phyloP scores from a whole-genome alignment of 768 basidiomycete genomes.

The Xerocomus brunneocitrinus region DNA sequence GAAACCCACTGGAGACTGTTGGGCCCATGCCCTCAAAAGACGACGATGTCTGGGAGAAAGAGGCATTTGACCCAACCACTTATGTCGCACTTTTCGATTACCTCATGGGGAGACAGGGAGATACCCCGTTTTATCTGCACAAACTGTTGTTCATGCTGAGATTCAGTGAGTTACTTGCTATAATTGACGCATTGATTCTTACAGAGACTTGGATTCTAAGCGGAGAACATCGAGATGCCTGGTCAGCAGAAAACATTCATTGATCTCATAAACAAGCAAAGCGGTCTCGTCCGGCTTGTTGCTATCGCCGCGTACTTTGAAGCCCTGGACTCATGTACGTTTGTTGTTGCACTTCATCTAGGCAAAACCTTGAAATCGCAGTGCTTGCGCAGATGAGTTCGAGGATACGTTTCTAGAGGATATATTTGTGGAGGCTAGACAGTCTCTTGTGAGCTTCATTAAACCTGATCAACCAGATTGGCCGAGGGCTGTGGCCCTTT shows the following conservation, averaged over 20 bases:
- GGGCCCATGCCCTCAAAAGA: slow-evolving; percentile 7
- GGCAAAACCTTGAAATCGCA: neutral
- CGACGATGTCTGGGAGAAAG: slow-evolving; percentile 12
- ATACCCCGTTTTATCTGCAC: slow-evolving; percentile 12
- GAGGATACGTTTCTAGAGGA: neutral
- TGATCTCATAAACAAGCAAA: slow-evolving; percentile 3
- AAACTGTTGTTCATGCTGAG: slow-evolving; percentile 16
- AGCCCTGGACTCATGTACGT: slow-evolving; percentile 7
- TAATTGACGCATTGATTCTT: neutral
- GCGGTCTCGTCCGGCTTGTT: slow-evolving; percentile 8
- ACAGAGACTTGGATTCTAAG: neutral
- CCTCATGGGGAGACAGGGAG: slow-evolving; percentile 7
- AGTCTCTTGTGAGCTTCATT: slow-evolving; percentile 1
- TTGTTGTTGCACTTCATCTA: too few relatives aligned
- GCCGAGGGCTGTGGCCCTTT: slow-evolving; percentile 15
- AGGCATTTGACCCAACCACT: slow-evolving; percentile 10
- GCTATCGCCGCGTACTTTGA: slow-evolving; percentile 16
- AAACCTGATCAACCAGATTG: slow-evolving; percentile 11
- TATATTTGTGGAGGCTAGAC: slow-evolving; percentile 4
- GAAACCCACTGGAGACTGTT: slow-evolving; percentile 5
- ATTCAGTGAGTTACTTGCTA: slow-evolving; percentile 7
- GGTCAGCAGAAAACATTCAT: slow-evolving; percentile 4
- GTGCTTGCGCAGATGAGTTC: neutral
- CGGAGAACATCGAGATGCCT: slow-evolving; percentile 3
- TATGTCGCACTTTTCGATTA: slow-evolving; percentile 8